phyloP scores from a whole-genome alignment of 177 flowering plant genomes.

The Vitis hybrid region DNA sequence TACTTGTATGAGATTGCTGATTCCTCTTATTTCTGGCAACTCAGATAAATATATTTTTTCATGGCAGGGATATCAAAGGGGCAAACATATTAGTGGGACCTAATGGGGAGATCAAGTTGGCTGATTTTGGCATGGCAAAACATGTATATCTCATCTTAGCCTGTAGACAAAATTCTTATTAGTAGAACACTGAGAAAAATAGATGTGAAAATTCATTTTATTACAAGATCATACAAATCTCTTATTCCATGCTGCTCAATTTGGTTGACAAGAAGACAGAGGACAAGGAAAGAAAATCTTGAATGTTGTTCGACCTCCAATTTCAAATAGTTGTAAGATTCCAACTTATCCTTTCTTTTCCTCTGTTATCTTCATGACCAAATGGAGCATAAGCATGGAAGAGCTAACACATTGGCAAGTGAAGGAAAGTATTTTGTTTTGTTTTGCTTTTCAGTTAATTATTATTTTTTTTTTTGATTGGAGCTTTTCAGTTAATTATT shows the following conservation, averaged over 20 bases:
- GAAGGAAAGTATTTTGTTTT: background rate
- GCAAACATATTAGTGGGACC: slow-evolving; percentile 97
- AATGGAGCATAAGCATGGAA: background rate
- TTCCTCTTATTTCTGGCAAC: slow-evolving; percentile 1
- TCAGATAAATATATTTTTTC: slow-evolving; percentile 6
- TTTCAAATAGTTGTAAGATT: background rate
- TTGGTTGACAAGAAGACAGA: background rate
- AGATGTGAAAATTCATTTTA: background rate
- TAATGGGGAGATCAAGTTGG: slow-evolving; percentile 92
- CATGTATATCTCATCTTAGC: slow-evolving; percentile 54
- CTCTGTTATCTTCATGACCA: background rate
- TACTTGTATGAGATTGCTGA: background rate
- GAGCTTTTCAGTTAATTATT: background rate
- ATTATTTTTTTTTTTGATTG: background rate
- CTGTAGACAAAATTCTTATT: background rate
- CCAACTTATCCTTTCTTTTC: background rate
- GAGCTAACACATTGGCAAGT: background rate
- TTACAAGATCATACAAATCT: background rate
- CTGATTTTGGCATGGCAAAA: slow-evolving; percentile 99
- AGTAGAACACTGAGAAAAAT: background rate
- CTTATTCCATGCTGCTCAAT: background rate
- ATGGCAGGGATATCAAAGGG: slow-evolving; percentile 93
- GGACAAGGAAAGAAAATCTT: background rate
- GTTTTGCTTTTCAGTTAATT: slow-evolving; percentile 1
- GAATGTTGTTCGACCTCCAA: background rate